Conservation (phyloP, 441 rosid genomes). For the Mallotus repandus region DNA sequence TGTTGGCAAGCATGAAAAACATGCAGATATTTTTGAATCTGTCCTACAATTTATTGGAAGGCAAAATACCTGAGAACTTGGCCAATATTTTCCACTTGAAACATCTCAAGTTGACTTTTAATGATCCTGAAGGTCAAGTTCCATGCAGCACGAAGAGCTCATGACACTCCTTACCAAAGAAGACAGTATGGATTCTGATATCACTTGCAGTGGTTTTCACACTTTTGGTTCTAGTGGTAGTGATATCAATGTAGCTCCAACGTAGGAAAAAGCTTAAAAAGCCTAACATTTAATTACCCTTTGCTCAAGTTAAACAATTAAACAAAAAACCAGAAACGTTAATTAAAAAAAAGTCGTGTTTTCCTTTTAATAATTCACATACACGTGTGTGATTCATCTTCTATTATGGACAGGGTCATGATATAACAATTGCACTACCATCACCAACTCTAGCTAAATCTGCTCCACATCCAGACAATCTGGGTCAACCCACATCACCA, state of each 20-base stretch:
- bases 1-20: too few species aligned
- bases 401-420: too few species aligned
- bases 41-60: slow-evolving; percentile 58
- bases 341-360: too few species aligned
- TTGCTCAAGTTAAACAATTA: too few species aligned
- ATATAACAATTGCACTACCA: too few species aligned
- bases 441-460: too few species aligned
- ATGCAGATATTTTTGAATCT: slow-evolving; percentile 65
- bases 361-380: too few species aligned
- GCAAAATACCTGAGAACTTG: slow-evolving; percentile 63
- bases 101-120: slow-evolving; percentile 62
- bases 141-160: slow-evolving; percentile 56
- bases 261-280: slow-evolving; percentile 25
- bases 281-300: neutral
- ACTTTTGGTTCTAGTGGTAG: slow-evolving; percentile 33
- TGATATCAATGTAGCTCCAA: slow-evolving; percentile 30
- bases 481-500: too few species aligned
- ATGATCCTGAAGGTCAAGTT: slow-evolving; percentile 65
- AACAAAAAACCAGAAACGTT: too few species aligned
- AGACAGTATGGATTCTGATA: slow-evolving; percentile 34
- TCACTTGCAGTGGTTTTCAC: slow-evolving; percentile 44
- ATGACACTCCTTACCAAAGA: slow-evolving; percentile 47
- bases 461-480: too few species aligned
- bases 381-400: too few species aligned
- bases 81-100: slow-evolving; percentile 54